These are phyloP conservation scores for Alectoria sarmentosa DNA, from an alignment of 495 filamentous ascomycete species.

Conservation along the genomic window DNA sequence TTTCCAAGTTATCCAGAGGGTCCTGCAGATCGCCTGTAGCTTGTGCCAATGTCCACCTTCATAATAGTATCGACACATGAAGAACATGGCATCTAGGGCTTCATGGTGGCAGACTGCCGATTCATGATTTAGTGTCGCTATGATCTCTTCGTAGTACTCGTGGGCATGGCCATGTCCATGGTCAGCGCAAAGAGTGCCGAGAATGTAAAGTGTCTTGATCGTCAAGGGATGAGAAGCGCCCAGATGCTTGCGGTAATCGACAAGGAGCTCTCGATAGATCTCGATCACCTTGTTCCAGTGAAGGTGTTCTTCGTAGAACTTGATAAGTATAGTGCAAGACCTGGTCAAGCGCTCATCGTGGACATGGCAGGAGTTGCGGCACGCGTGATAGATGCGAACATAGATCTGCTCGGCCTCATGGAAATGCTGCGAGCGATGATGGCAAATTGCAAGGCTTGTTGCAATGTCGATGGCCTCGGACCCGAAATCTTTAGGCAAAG, in stretches of 20 bases:
- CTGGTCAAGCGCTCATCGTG: constrained; percentile 36
- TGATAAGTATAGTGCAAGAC: constrained; percentile 32
- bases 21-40: constrained; percentile 34
- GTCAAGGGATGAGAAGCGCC: constrained; percentile 41
- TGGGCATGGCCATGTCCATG: constrained; percentile 39
- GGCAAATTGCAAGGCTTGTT: constrained; percentile 37
- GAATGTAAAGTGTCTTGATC: constrained; percentile 37
- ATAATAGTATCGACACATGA: constrained; percentile 36
- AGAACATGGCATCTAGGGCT: constrained; percentile 37
- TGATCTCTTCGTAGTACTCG: constrained; percentile 44
- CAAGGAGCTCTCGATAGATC: constrained; percentile 40
- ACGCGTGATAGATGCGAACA: constrained; percentile 49
- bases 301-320: constrained; percentile 42
- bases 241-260: constrained; percentile 38
- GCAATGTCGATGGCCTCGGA: constrained; percentile 38
- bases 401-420: constrained; percentile 52
- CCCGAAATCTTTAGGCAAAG: constrained; percentile 29
- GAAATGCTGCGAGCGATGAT: constrained; percentile 35
- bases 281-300: constrained; percentile 41
- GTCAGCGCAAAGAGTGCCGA: constrained; percentile 37
- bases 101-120: constrained; percentile 37
- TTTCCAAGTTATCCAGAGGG: constrained; percentile 41
- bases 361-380: constrained; percentile 36
- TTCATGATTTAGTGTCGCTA: constrained; percentile 35
- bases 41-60: constrained; percentile 39